A percentile compares a stretch with the other conserved stretches of the same genome.
Evolutionary conservation across 2,329 filamentous ascomycete species (phyloP).

Genomic region (Xylariaceae sp.): DNA sequence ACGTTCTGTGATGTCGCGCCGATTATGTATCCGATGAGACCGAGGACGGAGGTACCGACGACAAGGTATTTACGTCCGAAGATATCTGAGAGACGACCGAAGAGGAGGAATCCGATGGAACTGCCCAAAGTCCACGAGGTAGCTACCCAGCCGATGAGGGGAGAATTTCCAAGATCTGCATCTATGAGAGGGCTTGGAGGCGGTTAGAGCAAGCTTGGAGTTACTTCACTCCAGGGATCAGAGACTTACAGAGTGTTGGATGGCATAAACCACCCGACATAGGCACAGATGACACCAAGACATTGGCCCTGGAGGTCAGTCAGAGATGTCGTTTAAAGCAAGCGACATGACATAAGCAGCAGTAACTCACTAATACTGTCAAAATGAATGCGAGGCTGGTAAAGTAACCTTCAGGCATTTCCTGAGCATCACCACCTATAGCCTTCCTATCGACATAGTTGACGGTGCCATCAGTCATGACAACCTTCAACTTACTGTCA

Average conservation of each 20-base stretch:
- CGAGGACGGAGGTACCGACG: constrained; percentile 16
- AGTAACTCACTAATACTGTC: neutral
- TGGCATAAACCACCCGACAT: neutral
- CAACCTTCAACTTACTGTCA: neutral
- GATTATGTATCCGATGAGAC: constrained; percentile 20
- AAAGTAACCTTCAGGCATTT: neutral
- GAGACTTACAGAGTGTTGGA: neutral
- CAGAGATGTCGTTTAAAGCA: neutral
- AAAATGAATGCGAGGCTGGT: neutral
- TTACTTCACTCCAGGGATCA: neutral
- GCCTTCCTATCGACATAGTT: neutral
- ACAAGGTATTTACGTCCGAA: constrained; percentile 16
- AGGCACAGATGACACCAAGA: neutral
- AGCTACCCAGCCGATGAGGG: constrained; percentile 12
- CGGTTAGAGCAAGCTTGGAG: neutral
- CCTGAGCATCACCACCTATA: neutral
- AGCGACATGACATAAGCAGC: neutral
- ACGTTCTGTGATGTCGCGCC: constrained; percentile 15
- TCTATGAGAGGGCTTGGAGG: neutral
- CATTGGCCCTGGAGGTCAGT: neutral
- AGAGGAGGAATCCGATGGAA: constrained; percentile 16
- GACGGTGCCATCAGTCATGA: neutral
- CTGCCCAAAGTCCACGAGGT: constrained; percentile 15
- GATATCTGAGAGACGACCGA: constrained; percentile 15
- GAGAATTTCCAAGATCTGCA: neutral